phyloP scores from a whole-genome alignment of 2,329 filamentous ascomycete species.

The Penicillium oxalicum region DNA sequence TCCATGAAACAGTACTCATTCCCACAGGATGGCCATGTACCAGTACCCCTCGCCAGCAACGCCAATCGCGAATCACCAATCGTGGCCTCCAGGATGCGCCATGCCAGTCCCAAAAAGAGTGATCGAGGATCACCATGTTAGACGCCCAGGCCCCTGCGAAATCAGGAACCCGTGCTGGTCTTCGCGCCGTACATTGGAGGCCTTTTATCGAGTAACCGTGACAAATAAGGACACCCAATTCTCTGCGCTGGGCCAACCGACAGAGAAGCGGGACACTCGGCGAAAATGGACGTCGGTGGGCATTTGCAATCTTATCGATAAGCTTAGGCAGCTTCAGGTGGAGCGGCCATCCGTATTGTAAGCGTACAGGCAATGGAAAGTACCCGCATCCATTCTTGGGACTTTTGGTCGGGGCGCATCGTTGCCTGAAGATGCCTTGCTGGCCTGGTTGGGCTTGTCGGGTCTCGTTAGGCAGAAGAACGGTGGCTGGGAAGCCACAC shows the following conservation, averaged over 20 bases:
- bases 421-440: too few species aligned
- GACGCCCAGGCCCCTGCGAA: not conserved
- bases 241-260: slow-evolving; percentile 3
- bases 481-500: too few species aligned
- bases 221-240: slow-evolving; percentile 24
- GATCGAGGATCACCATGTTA: too few species aligned
- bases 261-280: not conserved
- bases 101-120: too few species aligned
- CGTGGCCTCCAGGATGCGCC: not conserved
- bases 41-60: too few species aligned
- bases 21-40: not conserved
- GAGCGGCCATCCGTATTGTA: not conserved
- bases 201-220: slow-evolving; percentile 19
- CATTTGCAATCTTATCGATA: slow-evolving; percentile 15
- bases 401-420: not conserved
- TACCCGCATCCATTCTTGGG: too few species aligned
- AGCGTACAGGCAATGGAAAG: too few species aligned
- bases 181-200: slow-evolving; percentile 21
- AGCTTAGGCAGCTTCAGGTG: not conserved
- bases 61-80: too few species aligned
- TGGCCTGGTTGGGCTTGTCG: too few species aligned
- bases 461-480: too few species aligned
- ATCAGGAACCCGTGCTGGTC: slow-evolving; percentile 16
- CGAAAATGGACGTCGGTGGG: slow-evolving; percentile 21
- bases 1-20: too few species aligned